phyloP scores from a whole-genome alignment of 805 yeast genomes.

The Kuraishia cidri region DNA sequence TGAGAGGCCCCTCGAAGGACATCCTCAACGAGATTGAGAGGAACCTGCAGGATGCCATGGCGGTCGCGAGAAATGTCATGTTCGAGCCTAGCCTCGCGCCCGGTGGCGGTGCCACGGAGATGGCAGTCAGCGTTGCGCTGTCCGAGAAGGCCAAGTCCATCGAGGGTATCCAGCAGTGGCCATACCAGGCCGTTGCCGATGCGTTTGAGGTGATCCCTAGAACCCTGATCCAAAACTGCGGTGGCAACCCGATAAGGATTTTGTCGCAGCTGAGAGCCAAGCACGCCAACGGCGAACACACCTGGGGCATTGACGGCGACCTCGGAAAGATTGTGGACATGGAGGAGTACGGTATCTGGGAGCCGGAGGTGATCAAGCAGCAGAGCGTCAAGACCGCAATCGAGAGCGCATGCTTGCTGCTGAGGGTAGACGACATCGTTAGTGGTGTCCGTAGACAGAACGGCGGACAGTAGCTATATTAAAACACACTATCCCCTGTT shows the following conservation, averaged over 20 bases:
- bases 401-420: conserved; percentile 89
- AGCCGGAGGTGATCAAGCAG: conserved; percentile 96
- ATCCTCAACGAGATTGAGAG: conserved; percentile 94
- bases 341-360: conserved; percentile 97
- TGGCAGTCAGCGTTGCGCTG: conserved; percentile 88
- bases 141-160: conserved; percentile 86
- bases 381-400: conserved; percentile 97
- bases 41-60: conserved; percentile 97
- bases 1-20: conserved; percentile 96
- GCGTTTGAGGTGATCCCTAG: conserved; percentile 98
- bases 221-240: conserved; percentile 94
- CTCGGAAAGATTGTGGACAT: conserved; percentile 90
- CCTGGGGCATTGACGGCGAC: conserved; percentile 94
- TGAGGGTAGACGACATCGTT: conserved; percentile 96
- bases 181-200: conserved; percentile 97
- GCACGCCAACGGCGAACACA: conserved; percentile 82
- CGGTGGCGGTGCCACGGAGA: conserved; percentile 99
- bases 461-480: neutral
- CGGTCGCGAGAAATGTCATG: conserved; percentile 91
- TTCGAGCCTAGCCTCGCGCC: conserved; percentile 93
- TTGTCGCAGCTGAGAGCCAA: conserved; percentile 90
- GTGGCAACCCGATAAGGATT: conserved; percentile 89
- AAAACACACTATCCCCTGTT: too few relatives aligned
- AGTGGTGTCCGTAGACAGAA: conserved; percentile 58
- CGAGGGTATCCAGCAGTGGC: conserved; percentile 97